Conservation (phyloP, 306 rosid genomes). For the Casuarina cunninghamiana region DNA sequence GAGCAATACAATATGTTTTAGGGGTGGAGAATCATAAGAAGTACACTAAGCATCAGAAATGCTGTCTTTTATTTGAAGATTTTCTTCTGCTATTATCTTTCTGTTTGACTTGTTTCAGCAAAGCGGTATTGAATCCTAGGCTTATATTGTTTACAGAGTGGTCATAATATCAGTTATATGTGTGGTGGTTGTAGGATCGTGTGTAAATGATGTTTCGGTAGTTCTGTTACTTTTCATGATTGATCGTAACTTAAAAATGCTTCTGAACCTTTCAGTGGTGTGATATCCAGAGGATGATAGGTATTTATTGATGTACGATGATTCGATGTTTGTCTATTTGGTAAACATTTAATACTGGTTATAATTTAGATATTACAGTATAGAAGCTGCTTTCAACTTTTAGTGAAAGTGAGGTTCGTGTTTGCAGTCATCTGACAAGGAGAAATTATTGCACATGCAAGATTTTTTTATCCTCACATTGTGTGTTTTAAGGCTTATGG, state of each 20-base stretch:
- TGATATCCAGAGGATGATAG: conserved; percentile 4
- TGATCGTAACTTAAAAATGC: conserved; percentile 20
- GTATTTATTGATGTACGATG: conserved; percentile 7
- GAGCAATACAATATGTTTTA: conserved; percentile 22
- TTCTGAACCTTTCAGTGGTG: conserved; percentile 12
- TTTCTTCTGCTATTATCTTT: conserved; percentile 14
- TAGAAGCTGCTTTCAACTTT: conserved; percentile 16
- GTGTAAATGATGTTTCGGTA: background rate
- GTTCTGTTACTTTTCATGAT: background rate
- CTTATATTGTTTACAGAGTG: background rate
- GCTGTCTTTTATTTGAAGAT: conserved; percentile 18
- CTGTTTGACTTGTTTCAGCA: conserved; percentile 8
- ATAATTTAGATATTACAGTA: background rate
- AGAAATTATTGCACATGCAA: conserved; percentile 21
- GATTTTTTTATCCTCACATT: conserved; percentile 37
- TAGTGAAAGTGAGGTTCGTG: conserved; percentile 20
- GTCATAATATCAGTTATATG: background rate
- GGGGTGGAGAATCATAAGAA: background rate
- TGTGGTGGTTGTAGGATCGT: background rate
- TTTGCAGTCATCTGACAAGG: conserved; percentile 7
- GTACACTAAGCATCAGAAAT: conserved; percentile 2
- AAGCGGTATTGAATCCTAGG: background rate
- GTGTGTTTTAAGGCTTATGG: conserved; percentile 48
- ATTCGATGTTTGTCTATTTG: conserved; percentile 18
- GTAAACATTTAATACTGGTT: background rate